A percentile compares a stretch with the other conserved stretches of the same genome.
phyloP scores from a whole-genome alignment of 345 rosid genomes.

The Bruguiera parviflora region DNA sequence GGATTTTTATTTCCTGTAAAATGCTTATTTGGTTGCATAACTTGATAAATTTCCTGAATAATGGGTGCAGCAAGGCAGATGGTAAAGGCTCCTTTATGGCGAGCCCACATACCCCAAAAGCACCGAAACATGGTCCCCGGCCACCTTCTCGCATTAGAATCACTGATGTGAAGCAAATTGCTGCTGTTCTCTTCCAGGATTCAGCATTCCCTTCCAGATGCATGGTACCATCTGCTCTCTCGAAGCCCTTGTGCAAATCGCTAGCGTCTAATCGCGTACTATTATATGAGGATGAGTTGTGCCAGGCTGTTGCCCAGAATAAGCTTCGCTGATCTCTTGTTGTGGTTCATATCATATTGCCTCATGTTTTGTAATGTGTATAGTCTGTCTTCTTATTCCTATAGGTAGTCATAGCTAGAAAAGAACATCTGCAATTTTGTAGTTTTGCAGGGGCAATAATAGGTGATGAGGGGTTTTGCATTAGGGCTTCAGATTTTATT shows the following conservation, averaged over 20 bases:
- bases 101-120: constrained; percentile 83
- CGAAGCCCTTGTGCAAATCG: constrained; percentile 74
- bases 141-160: constrained; percentile 72
- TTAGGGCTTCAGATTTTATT: constrained; percentile 25
- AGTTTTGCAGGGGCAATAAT: constrained; percentile 38
- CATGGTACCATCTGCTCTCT: constrained; percentile 70
- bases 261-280: constrained; percentile 71
- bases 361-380: constrained; percentile 35
- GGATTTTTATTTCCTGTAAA: background rate
- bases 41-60: background rate
- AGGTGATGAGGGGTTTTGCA: constrained; percentile 36
- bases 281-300: constrained; percentile 88
- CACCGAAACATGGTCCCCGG: constrained; percentile 89
- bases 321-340: constrained; percentile 56
- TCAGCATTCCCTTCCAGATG: constrained; percentile 68
- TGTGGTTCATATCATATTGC: background rate
- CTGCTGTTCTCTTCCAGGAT: constrained; percentile 92
- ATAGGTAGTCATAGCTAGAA: constrained; percentile 40
- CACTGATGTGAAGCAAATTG: constrained; percentile 72
- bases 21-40: no score
- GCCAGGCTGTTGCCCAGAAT: constrained; percentile 95
- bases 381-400: constrained; percentile 37
- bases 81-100: constrained; percentile 38
- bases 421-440: constrained; percentile 60
- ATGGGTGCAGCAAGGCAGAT: constrained; percentile 56